Evolutionary conservation across 257 asterid genomes (phyloP).

Genomic region (Leonotis leonurus): DNA sequence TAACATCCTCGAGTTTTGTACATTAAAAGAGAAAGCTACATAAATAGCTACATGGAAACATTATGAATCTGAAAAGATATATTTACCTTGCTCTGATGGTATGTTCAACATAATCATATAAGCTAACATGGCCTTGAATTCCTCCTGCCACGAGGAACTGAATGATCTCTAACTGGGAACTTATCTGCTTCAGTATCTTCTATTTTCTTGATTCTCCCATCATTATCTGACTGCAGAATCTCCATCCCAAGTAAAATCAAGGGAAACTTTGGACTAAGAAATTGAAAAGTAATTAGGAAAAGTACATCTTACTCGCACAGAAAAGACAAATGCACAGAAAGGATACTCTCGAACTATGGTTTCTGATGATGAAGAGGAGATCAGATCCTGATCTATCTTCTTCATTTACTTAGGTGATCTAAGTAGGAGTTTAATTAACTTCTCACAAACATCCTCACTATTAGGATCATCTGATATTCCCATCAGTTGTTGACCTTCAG

Average conservation of each 20-base stretch:
- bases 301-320: not conserved
- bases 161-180: constrained; percentile 76
- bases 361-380: constrained; percentile 35
- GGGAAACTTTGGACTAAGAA: constrained; percentile 21
- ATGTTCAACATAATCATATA: constrained; percentile 73
- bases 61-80: not conserved
- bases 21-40: not conserved
- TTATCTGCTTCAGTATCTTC: constrained; percentile 74
- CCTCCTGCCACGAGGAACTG: constrained; percentile 93
- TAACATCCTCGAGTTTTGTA: constrained; percentile 44
- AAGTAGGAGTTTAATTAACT: constrained; percentile 39
- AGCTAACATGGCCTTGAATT: constrained; percentile 67
- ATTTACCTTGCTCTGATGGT: constrained; percentile 73
- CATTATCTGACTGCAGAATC: constrained; percentile 46
- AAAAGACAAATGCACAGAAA: constrained; percentile 17
- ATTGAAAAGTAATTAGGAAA: not conserved
- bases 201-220: constrained; percentile 53
- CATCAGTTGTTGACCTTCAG: constrained; percentile 24
- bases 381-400: constrained; percentile 33
- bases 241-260: constrained; percentile 90
- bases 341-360: constrained; percentile 78
- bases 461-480: constrained; percentile 26
- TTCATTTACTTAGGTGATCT: constrained; percentile 76
- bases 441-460: constrained; percentile 21
- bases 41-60: not conserved